These are phyloP conservation scores for Gossypium trilobum DNA, from an alignment of 441 rosid genomes.

Conservation along the genomic window DNA sequence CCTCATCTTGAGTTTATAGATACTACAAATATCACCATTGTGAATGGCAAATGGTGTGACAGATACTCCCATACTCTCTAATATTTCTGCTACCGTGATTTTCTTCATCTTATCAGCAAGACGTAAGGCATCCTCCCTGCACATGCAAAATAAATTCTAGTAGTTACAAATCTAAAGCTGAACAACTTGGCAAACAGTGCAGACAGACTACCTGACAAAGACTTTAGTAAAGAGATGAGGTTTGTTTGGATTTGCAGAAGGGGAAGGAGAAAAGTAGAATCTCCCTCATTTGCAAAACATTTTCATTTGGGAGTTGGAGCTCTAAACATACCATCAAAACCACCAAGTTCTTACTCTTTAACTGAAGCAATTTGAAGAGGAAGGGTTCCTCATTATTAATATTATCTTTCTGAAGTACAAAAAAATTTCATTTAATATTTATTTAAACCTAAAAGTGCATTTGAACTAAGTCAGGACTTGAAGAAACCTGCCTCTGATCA, in stretches of 20 bases:
- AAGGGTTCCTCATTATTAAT: not conserved
- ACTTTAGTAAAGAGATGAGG: not conserved
- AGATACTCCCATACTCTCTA: slow-evolving; percentile 63
- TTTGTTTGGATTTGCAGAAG: not conserved
- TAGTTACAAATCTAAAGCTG: not conserved
- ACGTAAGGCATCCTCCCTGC: slow-evolving; percentile 59
- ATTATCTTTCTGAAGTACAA: not conserved
- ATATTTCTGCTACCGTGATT: slow-evolving; percentile 70
- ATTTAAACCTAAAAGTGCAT: not conserved
- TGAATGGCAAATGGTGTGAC: slow-evolving; percentile 47
- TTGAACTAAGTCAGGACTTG: not conserved
- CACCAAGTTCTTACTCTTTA: not conserved
- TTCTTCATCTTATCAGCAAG: slow-evolving; percentile 73
- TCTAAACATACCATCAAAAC: not conserved
- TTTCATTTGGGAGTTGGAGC: not conserved
- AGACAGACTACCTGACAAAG: not conserved
- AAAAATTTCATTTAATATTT: not conserved
- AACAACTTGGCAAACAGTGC: not conserved
- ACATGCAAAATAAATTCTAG: slow-evolving; percentile 12
- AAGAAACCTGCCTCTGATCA: not conserved
- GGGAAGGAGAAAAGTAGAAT: not conserved
- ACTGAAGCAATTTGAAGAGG: not conserved
- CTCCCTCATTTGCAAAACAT: not conserved
- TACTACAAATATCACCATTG: slow-evolving; percentile 36
- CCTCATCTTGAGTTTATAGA: slow-evolving; percentile 76